phyloP scores from a whole-genome alignment of 2,329 filamentous ascomycete species.

The Aureobasidium namibiae region DNA sequence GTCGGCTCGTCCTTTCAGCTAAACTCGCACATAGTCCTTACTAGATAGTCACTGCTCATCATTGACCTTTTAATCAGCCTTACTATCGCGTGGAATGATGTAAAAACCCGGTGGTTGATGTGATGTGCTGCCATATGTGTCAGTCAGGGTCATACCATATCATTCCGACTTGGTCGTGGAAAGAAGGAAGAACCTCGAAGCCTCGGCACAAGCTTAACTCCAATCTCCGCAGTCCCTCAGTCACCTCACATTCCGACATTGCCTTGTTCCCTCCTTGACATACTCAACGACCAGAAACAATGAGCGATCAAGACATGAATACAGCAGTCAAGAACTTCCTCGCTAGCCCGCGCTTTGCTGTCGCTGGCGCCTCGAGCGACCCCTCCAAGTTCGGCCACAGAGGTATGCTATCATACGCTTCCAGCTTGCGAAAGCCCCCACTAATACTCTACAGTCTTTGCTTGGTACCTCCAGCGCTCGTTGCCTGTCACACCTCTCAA shows the following conservation, averaged over 20 bases:
- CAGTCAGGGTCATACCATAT: background rate
- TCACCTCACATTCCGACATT: background rate
- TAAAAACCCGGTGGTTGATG: background rate
- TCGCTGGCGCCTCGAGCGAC: conserved; percentile 83
- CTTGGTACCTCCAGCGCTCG: conserved; percentile 73
- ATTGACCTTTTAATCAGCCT: background rate
- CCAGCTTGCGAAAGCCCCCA: background rate
- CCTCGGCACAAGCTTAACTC: conserved; percentile 2
- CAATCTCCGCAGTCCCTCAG: background rate
- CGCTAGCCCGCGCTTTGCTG: conserved; percentile 68
- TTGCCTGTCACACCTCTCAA: conserved; percentile 80
- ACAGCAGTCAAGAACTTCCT: conserved; percentile 72
- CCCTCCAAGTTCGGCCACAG: conserved; percentile 81
- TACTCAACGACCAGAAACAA: background rate
- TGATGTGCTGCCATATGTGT: background rate
- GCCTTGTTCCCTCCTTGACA: background rate
- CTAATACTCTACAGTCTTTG: conserved; percentile 55
- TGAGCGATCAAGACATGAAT: conserved; percentile 44
- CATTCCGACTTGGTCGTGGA: background rate
- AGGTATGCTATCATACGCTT: conserved; percentile 41
- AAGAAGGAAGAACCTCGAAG: background rate
- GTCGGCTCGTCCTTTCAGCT: too few relatives aligned
- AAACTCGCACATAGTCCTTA: background rate
- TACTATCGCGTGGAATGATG: background rate
- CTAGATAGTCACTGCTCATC: too few relatives aligned